A percentile compares a stretch with the other conserved stretches of the same genome.
Evolutionary conservation across 1,284 basidiomycete species (phyloP).

Genomic region (Termitomyces sp.): DNA sequence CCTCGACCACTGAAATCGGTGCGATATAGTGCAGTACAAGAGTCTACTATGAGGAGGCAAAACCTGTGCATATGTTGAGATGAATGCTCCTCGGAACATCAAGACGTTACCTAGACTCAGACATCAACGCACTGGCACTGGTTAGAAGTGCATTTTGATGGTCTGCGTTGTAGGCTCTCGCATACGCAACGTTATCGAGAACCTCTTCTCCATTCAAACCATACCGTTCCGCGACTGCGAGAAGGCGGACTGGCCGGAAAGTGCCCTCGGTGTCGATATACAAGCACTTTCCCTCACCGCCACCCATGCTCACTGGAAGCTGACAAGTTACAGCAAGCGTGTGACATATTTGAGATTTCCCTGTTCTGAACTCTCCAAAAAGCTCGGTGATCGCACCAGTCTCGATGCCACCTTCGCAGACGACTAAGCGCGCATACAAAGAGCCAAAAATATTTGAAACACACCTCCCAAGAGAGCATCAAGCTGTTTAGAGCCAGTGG

Average conservation of each 20-base stretch:
- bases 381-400: slow-evolving; percentile 98
- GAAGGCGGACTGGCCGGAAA: slow-evolving; percentile 92
- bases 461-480: slow-evolving; percentile 92
- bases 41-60: slow-evolving; percentile 94
- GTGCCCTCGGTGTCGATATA: slow-evolving; percentile 99
- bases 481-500: slow-evolving; percentile 94
- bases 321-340: slow-evolving; percentile 98
- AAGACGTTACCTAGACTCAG: slow-evolving; percentile 79
- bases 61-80: slow-evolving; percentile 55
- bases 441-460: slow-evolving; percentile 18
- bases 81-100: background rate
- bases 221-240: slow-evolving; percentile 93
- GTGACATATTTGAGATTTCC: slow-evolving; percentile 98
- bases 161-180: slow-evolving; percentile 97
- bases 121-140: slow-evolving; percentile 95
- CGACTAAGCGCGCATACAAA: slow-evolving; percentile 13
- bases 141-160: slow-evolving; percentile 92
- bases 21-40: slow-evolving; percentile 92
- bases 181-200: slow-evolving; percentile 97
- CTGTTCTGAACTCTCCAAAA: slow-evolving; percentile 98
- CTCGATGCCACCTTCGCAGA: slow-evolving; percentile 81
- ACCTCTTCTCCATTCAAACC: slow-evolving; percentile 98
- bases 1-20: slow-evolving; percentile 96
- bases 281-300: slow-evolving; percentile 97
- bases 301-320: slow-evolving; percentile 95